Base-by-base conservation (phyloP, 257 asterid species). In the Solanum pennellii region DNA sequence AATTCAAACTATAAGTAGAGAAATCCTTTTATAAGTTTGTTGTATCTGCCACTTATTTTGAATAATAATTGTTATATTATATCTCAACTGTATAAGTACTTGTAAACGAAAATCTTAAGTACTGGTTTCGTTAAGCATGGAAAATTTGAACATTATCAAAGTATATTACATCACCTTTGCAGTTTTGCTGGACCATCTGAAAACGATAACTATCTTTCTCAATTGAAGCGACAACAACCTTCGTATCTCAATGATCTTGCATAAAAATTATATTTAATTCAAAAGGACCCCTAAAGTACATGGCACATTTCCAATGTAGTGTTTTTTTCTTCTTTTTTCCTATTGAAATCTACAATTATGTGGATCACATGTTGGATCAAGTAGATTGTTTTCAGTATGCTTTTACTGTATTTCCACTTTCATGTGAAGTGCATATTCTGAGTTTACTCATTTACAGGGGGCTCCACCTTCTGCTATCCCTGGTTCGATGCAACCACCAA, bases 401-500 rank as follows among this genome's bases (percentile, higher is more conserved):
- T 69, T 73, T 33, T 80, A 49, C 66, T 49, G 60, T 86, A 12
- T 37, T 82, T 39, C 69, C 62, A 27, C 56, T 45, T 41, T 73
- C 47, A 73, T 86, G 39, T 87, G 86, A 76, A 71, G 86, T 89
- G 42, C 87, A 31, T 83, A 47, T 89, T 82, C 86, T 90, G 83
- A 91, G 59, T 86, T 59, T 88, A 82, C 75, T 87, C 60, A 86
- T 87, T 92, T n/a, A 68, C 88, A 97, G 99, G 93, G 89, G 89
- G 94, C 89, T 84, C 95, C 98, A 49, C 95, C 95, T 87, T 91
- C 94, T 88, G 93, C 94, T 68, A 83, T 92, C 76, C 94, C 94
- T 87, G 96, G 98, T 86, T 89, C 95, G 29, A 87, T 91, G 91
- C 98, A 91, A 90, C 96, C 92, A 75, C 96, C 93, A 74, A 90